Conservation (phyloP, 768 basidiomycete genomes). For the Kwoniella dejecticola region DNA sequence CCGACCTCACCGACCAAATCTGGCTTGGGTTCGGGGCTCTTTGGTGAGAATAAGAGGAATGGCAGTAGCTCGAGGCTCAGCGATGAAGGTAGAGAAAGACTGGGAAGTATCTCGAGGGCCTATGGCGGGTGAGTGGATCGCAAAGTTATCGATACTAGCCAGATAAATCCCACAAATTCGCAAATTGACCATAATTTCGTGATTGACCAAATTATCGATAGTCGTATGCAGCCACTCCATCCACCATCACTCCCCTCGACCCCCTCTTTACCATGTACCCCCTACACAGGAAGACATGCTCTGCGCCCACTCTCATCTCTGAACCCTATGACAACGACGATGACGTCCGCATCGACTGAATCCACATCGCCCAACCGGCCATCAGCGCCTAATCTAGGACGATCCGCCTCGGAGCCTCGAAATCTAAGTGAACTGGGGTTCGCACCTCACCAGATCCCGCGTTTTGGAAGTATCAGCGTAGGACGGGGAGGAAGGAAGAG, state of each 20-base stretch:
- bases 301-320: not conserved
- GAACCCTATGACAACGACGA: slow-evolving; percentile 1
- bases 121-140: slow-evolving; percentile 26
- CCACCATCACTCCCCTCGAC: slow-evolving; percentile 4
- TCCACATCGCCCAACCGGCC: slow-evolving; percentile 6
- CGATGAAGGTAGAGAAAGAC: slow-evolving; percentile 17
- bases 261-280: slow-evolving; percentile 8
- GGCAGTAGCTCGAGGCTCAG: slow-evolving; percentile 6
- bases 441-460: slow-evolving; percentile 13
- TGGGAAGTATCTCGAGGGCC: slow-evolving; percentile 21
- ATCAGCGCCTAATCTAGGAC: slow-evolving; percentile 10
- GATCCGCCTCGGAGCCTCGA: slow-evolving; percentile 11
- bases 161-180: too few relatives aligned
- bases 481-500: slow-evolving; percentile 12
- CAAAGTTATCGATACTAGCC: too few relatives aligned
- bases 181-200: too few relatives aligned
- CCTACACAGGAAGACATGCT: not conserved
- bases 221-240: slow-evolving; percentile 23
- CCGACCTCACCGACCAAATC: slow-evolving; percentile 18
- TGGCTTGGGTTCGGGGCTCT: not conserved
- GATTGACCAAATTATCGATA: too few relatives aligned
- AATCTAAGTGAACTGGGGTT: slow-evolving; percentile 10
- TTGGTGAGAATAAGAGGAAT: not conserved
- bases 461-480: not conserved
- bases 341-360: not conserved